phyloP scores from a whole-genome alignment of 2,329 filamentous ascomycete species.

The Thyridium curvatum region DNA sequence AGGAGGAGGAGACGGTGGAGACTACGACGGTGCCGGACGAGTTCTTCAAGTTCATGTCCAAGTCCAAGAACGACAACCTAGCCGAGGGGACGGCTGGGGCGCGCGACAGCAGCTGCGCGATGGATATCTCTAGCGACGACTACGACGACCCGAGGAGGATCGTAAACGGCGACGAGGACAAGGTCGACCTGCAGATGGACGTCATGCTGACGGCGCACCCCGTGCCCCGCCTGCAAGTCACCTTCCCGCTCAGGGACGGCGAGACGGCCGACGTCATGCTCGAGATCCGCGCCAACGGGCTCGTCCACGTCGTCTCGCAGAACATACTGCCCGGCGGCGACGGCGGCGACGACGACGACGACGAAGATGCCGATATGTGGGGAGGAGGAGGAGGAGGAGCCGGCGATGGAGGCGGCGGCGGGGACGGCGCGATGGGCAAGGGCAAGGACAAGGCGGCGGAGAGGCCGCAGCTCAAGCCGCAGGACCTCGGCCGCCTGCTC shows the following conservation, averaged over 20 bases:
- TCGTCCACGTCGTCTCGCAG: constrained; percentile 51
- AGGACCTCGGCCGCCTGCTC: constrained; percentile 37
- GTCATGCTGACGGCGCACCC: constrained; percentile 46
- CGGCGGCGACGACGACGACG: constrained; percentile 8
- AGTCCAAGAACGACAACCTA: not conserved
- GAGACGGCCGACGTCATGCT: constrained; percentile 47
- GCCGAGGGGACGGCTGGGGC: not conserved
- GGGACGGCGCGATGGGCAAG: constrained; percentile 9
- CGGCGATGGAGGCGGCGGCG: constrained; percentile 7
- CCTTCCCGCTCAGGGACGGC: constrained; percentile 42
- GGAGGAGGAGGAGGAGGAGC: no score
- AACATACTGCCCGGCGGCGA: constrained; percentile 41
- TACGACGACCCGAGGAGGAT: constrained; percentile 11
- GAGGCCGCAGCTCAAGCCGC: constrained; percentile 21
- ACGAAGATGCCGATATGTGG: constrained; percentile 4
- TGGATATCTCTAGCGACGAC: not conserved
- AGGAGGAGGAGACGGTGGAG: not conserved
- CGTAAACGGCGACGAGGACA: constrained; percentile 4
- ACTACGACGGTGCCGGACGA: no score
- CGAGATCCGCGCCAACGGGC: constrained; percentile 53
- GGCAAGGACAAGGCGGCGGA: constrained; percentile 12
- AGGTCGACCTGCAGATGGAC: constrained; percentile 30
- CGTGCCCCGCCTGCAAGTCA: constrained; percentile 41
- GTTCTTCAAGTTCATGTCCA: no score
- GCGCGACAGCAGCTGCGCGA: not conserved